Evolutionary conservation across 2,329 filamentous ascomycete species (phyloP).

Genomic region (Fusarium xylarioides): DNA sequence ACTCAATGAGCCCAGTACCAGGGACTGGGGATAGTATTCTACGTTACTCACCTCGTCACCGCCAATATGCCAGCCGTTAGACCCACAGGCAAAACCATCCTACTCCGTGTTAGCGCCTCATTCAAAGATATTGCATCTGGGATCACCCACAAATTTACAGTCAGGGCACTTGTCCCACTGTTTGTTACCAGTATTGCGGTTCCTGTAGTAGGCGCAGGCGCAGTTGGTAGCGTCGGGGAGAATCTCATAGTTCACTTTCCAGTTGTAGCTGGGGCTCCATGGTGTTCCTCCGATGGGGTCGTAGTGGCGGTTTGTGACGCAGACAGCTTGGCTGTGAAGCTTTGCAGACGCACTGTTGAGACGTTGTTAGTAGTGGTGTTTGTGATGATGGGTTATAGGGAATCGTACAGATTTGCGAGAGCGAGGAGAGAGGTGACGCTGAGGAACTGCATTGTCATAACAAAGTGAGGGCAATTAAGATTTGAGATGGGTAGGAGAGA

Average conservation of each 20-base stretch:
- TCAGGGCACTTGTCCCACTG: constrained; percentile 32
- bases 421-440: background rate
- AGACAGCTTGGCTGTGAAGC: constrained; percentile 22
- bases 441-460: background rate
- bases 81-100: constrained; percentile 24
- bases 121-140: rapidly evolving
- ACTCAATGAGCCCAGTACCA: rapidly evolving
- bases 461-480: no score
- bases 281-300: background rate
- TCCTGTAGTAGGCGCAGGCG: constrained; percentile 15
- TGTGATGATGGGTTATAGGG: no score
- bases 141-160: constrained; percentile 13
- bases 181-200: constrained; percentile 12
- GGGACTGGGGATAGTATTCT: background rate
- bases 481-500: no score
- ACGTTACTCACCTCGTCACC: constrained; percentile 26
- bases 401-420: background rate
- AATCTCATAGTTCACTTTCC: constrained; percentile 18
- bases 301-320: constrained; percentile 4
- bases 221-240: constrained; percentile 17
- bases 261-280: constrained; percentile 25
- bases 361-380: background rate
- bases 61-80: constrained; percentile 28
- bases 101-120: background rate
- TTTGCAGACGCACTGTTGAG: background rate